Conservation (phyloP, 768 basidiomycete species). For the Lanmaoa pseudosensibilis region DNA sequence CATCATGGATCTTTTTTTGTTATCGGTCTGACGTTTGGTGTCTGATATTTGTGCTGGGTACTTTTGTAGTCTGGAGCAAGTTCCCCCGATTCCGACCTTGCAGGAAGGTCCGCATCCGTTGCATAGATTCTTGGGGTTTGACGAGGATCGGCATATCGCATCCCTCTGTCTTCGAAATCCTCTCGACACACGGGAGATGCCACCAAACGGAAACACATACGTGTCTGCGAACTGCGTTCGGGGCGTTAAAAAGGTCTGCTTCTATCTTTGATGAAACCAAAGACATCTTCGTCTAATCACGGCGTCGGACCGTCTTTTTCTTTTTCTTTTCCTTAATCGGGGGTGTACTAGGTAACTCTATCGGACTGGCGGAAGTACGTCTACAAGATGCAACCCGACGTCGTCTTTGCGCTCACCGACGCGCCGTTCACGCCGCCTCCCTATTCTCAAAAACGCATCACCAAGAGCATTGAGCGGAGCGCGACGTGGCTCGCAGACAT, state of each 20-base stretch:
- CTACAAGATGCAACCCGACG: slow-evolving; percentile 58
- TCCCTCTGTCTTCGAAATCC: slow-evolving; percentile 69
- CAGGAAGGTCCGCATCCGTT: slow-evolving; percentile 52
- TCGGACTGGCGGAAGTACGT: slow-evolving; percentile 57
- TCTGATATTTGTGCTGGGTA: not conserved
- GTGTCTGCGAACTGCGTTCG: slow-evolving; percentile 59
- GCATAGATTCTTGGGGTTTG: slow-evolving; percentile 66
- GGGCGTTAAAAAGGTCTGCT: slow-evolving; percentile 67
- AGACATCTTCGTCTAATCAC: not conserved
- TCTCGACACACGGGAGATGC: slow-evolving; percentile 62
- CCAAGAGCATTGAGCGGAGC: slow-evolving; percentile 73
- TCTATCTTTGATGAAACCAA: not conserved
- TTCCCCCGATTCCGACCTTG: slow-evolving; percentile 65
- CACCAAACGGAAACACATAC: slow-evolving; percentile 62
- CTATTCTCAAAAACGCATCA: slow-evolving; percentile 75
- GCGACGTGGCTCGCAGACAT: slow-evolving; percentile 60
- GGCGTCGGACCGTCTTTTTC: not conserved
- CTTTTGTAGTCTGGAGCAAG: slow-evolving; percentile 59
- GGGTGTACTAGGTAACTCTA: slow-evolving; percentile 47
- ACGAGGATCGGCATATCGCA: slow-evolving; percentile 46
- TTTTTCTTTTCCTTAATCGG: not conserved
- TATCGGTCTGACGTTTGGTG: not conserved
- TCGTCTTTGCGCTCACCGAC: slow-evolving; percentile 71
- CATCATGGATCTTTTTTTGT: not conserved
- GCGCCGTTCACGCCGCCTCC: slow-evolving; percentile 63